These are phyloP conservation scores for Ceratobasidium sp. DNA, from an alignment of 1,284 basidiomycete species.

Conservation along the genomic window DNA sequence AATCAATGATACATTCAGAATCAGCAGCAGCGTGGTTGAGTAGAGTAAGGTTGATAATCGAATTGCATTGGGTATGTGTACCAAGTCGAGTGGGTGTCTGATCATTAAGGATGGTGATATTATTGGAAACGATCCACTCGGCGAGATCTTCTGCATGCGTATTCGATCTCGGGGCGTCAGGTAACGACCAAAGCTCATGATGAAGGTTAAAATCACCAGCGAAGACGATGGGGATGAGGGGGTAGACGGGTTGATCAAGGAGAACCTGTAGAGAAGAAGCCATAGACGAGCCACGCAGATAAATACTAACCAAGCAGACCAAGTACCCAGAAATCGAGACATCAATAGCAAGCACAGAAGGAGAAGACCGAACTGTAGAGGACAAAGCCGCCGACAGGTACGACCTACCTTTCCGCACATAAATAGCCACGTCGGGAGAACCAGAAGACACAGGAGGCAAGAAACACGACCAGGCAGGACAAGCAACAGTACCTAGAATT, in stretches of 20 bases:
- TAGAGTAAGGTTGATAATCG: slow-evolving; percentile 19
- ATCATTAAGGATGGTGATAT: not conserved
- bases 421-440: not conserved
- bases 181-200: slow-evolving; percentile 21
- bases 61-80: not conserved
- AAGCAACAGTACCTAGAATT: not conserved
- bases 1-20: not conserved
- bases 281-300: not conserved
- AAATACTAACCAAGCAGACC: too few relatives aligned
- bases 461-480: not conserved
- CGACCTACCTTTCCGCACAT: not conserved
- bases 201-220: too few relatives aligned
- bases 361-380: too few relatives aligned
- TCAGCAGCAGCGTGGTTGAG: too few relatives aligned
- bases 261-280: not conserved
- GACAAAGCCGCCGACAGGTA: too few relatives aligned
- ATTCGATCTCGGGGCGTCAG: not conserved
- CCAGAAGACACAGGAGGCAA: not conserved
- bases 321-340: too few relatives aligned
- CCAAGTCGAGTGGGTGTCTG: not conserved
- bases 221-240: not conserved
- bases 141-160: slow-evolving; percentile 11
- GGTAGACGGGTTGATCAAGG: not conserved
- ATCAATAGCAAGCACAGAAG: too few relatives aligned
- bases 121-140: slow-evolving; percentile 15